Evolutionary conservation across 495 filamentous ascomycete species (phyloP).

Genomic region (Melanomma pulvis-pyrius): DNA sequence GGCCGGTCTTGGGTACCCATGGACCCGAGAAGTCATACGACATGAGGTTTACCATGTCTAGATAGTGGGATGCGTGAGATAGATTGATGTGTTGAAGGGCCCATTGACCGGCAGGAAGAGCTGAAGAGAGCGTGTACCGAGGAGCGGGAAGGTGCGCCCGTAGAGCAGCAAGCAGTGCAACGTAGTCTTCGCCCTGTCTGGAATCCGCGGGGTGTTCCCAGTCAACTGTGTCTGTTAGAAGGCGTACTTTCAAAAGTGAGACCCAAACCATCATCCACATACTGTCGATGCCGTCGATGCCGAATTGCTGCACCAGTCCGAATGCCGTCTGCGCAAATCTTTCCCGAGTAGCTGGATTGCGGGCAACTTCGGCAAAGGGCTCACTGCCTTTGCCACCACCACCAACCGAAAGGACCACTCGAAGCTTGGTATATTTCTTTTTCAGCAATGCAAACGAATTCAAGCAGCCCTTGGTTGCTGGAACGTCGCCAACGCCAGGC

Average conservation of each 20-base stretch:
- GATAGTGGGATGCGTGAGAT: conserved; percentile 60
- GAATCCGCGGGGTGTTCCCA: conserved; percentile 82
- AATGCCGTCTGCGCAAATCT: conserved; percentile 74
- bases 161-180: conserved; percentile 68
- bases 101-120: conserved; percentile 77
- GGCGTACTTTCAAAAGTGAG: not conserved
- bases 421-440: conserved; percentile 71
- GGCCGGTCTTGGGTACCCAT: conserved; percentile 70
- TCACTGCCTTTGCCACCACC: conserved; percentile 76
- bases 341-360: conserved; percentile 60
- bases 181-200: conserved; percentile 71
- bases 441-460: conserved; percentile 77
- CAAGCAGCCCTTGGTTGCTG: conserved; percentile 65
- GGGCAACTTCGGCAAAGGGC: conserved; percentile 74
- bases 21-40: conserved; percentile 86
- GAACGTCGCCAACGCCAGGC: conserved; percentile 59
- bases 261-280: conserved; percentile 35
- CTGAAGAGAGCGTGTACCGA: conserved; percentile 75
- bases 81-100: conserved; percentile 78
- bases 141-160: conserved; percentile 73
- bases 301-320: conserved; percentile 71
- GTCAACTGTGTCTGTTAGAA: conserved; percentile 61
- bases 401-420: conserved; percentile 85
- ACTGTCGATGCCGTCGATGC: conserved; percentile 88
- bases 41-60: conserved; percentile 83